These are phyloP conservation scores for Neonectria sp. DNA, from an alignment of 2,329 filamentous ascomycete genomes.

Conservation along the genomic window DNA sequence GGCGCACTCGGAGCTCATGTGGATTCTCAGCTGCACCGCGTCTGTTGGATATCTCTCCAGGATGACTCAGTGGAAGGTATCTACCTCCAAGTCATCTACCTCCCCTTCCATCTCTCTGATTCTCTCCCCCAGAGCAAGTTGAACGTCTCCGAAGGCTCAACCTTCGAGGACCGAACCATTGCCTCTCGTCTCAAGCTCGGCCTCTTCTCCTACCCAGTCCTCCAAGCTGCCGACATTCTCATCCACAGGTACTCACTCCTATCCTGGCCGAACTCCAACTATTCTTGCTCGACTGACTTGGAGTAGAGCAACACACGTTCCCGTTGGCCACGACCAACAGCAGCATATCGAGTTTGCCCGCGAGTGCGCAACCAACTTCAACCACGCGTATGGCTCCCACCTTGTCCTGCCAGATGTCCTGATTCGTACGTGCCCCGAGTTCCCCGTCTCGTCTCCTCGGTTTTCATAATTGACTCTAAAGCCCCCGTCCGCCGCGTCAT, in stretches of 20 bases:
- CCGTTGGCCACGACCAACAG: conserved; percentile 94
- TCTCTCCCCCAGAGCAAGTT: conserved; percentile 76
- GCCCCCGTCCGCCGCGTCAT: conserved; percentile 89
- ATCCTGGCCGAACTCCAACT: background rate
- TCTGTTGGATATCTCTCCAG: conserved; percentile 93
- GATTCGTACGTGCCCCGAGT: conserved; percentile 69
- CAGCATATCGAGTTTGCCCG: conserved; percentile 96
- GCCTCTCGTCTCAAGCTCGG: conserved; percentile 82
- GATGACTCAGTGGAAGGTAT: conserved; percentile 99
- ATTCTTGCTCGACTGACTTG: conserved; percentile 8
- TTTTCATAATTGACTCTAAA: conserved; percentile 50
- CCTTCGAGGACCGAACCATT: conserved; percentile 70
- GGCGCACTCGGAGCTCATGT: conserved; percentile 93
- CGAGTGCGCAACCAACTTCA: conserved; percentile 89
- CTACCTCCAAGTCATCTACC: background rate
- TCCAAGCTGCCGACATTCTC: conserved; percentile 95
- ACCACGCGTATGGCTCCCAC: conserved; percentile 77
- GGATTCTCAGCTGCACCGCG: conserved; percentile 93
- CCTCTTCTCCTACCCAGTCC: conserved; percentile 94
- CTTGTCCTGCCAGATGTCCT: conserved; percentile 79
- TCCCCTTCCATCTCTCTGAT: conserved; percentile 22
- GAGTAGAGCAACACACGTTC: conserved; percentile 87
- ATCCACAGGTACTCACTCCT: conserved; percentile 75
- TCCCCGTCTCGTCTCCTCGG: too few relatives aligned
- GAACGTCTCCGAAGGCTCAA: conserved; percentile 71